Conservation (phyloP, 2,329 filamentous ascomycete species). For the Coniochaeta ligniaria region DNA sequence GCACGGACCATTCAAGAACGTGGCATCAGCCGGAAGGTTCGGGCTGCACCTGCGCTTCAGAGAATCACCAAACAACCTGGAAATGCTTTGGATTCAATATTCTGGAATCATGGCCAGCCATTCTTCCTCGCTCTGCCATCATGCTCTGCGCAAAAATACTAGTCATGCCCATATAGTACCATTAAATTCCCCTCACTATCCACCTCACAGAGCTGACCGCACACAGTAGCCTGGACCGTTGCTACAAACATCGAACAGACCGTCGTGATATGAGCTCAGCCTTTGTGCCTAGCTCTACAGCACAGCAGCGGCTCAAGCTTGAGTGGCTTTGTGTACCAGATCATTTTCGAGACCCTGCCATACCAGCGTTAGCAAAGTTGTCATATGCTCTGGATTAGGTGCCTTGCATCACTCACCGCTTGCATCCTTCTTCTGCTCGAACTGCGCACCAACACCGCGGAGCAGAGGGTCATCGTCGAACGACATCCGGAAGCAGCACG, state of each 20-base stretch:
- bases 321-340: neutral
- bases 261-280: too few relatives aligned
- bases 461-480: neutral
- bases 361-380: neutral
- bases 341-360: neutral
- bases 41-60: neutral
- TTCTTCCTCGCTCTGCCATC: too few relatives aligned
- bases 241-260: too few relatives aligned
- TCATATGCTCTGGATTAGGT: neutral
- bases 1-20: neutral
- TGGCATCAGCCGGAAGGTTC: neutral
- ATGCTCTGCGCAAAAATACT: too few relatives aligned
- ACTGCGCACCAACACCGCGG: slow-evolving; percentile 1
- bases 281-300: too few relatives aligned
- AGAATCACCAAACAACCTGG: neutral
- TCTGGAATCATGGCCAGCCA: too few relatives aligned
- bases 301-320: too few relatives aligned
- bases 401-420: neutral
- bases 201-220: too few relatives aligned
- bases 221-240: too few relatives aligned
- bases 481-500: neutral
- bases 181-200: too few relatives aligned
- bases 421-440: neutral
- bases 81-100: neutral
- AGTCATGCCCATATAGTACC: too few relatives aligned